phyloP scores from a whole-genome alignment of 495 filamentous ascomycete species.

The Cairneyella variabilis region DNA sequence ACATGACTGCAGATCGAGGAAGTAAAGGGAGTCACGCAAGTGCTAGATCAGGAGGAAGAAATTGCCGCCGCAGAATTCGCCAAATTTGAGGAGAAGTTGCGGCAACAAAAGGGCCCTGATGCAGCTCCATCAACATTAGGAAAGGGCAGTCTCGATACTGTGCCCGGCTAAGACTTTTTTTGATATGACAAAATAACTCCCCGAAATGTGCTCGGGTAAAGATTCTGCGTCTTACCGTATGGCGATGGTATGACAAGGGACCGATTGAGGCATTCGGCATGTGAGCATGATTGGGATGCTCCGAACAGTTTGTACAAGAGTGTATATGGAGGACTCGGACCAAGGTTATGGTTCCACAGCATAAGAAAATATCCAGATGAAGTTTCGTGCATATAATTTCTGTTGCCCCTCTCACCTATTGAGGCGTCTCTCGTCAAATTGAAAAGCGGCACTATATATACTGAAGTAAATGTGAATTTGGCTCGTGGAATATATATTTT shows the following conservation, averaged over 20 bases:
- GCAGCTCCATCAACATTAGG: constrained; percentile 54
- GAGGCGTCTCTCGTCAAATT: no score
- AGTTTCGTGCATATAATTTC: constrained; percentile 9
- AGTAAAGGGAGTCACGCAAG: constrained; percentile 87
- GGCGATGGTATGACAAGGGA: neutral
- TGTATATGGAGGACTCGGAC: neutral
- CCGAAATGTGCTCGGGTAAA: no score
- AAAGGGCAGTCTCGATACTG: constrained; percentile 64
- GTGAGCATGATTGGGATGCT: no score
- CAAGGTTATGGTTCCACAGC: constrained; percentile 14
- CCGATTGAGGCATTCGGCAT: no score
- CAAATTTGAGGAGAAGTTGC: constrained; percentile 93
- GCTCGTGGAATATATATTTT: no score
- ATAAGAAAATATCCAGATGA: constrained; percentile 20
- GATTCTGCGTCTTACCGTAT: neutral
- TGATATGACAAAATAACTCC: neutral
- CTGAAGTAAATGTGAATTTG: no score
- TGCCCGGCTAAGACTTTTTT: constrained; percentile 35
- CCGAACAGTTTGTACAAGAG: constrained; percentile 4
- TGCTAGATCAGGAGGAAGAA: constrained; percentile 89
- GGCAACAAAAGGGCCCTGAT: constrained; percentile 59
- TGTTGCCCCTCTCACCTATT: constrained; percentile 1
- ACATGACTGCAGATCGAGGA: constrained; percentile 73
- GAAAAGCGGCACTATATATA: no score
- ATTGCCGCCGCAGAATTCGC: constrained; percentile 87